These are phyloP conservation scores for Ceratocystis diversiconidia DNA, from an alignment of 2,329 filamentous ascomycete species.

Conservation along the genomic window DNA sequence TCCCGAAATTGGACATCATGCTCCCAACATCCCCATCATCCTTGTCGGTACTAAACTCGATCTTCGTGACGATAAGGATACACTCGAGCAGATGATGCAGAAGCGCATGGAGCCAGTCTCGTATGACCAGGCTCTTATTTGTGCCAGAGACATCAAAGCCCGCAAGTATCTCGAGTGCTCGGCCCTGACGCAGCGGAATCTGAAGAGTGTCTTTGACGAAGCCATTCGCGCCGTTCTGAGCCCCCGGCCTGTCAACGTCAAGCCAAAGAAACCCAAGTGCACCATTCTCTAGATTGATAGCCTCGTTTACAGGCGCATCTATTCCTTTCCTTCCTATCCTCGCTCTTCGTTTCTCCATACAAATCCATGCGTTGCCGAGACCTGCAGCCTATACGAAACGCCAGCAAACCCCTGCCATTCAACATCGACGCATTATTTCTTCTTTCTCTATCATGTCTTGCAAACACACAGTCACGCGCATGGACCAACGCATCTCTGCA, in stretches of 20 bases:
- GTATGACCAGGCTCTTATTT: slow-evolving; percentile 77
- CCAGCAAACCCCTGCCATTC: background rate
- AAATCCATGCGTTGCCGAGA: background rate
- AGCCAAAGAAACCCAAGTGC: slow-evolving; percentile 54
- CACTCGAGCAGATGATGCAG: slow-evolving; percentile 65
- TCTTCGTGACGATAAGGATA: slow-evolving; percentile 74
- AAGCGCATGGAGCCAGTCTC: slow-evolving; percentile 97
- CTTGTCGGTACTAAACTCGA: slow-evolving; percentile 95
- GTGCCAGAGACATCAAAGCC: slow-evolving; percentile 86
- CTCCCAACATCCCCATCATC: slow-evolving; percentile 88
- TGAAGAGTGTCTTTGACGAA: slow-evolving; percentile 98
- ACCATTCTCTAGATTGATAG: slow-evolving; percentile 44
- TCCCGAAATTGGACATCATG: slow-evolving; percentile 94
- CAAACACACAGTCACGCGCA: background rate
- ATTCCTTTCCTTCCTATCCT: background rate
- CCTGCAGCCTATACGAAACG: background rate
- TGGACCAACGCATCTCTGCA: background rate
- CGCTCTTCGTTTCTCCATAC: background rate
- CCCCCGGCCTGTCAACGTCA: slow-evolving; percentile 43
- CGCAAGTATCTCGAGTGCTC: slow-evolving; percentile 98
- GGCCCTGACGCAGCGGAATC: slow-evolving; percentile 84
- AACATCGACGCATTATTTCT: background rate
- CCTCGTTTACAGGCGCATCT: background rate
- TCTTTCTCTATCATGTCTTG: background rate
- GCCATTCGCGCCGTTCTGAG: slow-evolving; percentile 76